Evolutionary conservation across 2,329 filamentous ascomycete species (phyloP).

Genomic region (Neopestalotiopsis sp.): DNA sequence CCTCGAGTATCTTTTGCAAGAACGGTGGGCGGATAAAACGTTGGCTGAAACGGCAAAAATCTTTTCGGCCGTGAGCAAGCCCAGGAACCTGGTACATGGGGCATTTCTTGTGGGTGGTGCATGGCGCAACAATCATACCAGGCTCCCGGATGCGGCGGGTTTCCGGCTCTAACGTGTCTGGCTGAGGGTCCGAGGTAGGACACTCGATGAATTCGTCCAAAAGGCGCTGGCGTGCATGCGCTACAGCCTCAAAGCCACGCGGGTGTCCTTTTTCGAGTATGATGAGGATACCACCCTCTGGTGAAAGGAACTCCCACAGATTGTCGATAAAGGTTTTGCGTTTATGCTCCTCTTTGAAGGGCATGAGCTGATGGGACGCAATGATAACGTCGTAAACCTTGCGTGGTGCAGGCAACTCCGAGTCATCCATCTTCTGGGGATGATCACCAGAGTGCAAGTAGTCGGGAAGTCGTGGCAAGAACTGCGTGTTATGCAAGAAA

Average conservation of each 20-base stretch:
- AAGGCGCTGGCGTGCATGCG: slow-evolving; percentile 79
- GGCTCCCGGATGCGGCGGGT: slow-evolving; percentile 54
- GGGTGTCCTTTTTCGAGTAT: slow-evolving; percentile 91
- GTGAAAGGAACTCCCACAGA: slow-evolving; percentile 85
- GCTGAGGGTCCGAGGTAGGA: slow-evolving; percentile 33
- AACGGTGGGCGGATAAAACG: slow-evolving; percentile 85
- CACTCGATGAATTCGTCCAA: slow-evolving; percentile 68
- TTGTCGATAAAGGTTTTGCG: slow-evolving; percentile 84
- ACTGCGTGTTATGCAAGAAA: slow-evolving; percentile 87
- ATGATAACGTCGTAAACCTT: slow-evolving; percentile 92
- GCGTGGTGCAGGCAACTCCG: slow-evolving; percentile 58
- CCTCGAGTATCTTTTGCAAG: slow-evolving; percentile 76
- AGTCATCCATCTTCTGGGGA: slow-evolving; percentile 63
- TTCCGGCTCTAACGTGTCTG: slow-evolving; percentile 46
- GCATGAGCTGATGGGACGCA: slow-evolving; percentile 82
- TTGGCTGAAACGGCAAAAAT: slow-evolving; percentile 91
- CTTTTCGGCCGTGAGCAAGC: slow-evolving; percentile 74
- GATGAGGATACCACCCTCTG: slow-evolving; percentile 84
- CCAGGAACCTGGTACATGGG: slow-evolving; percentile 85
- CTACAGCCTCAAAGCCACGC: slow-evolving; percentile 90
- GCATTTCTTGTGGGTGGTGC: slow-evolving; percentile 86
- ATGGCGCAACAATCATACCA: slow-evolving; percentile 73
- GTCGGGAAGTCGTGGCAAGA: slow-evolving; percentile 89
- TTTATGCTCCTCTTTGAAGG: slow-evolving; percentile 74
- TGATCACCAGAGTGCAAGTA: slow-evolving; percentile 71